Percentiles rank a stretch among this genome's conserved stretches.
phyloP scores from a whole-genome alignment of 140 eudicot genomes.

The Anethum foeniculum region DNA sequence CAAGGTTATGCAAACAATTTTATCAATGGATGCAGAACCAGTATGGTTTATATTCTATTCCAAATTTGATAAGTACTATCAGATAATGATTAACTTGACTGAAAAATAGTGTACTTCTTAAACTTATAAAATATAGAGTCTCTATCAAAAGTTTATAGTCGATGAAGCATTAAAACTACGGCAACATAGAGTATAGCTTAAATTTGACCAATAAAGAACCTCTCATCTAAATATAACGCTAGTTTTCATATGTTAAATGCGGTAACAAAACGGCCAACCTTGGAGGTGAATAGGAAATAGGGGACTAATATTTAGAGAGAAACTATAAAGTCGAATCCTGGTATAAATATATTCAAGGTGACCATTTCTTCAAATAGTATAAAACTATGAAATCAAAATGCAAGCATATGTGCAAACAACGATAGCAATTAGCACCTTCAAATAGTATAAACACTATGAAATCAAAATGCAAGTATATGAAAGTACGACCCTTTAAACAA shows the following conservation, averaged over 20 bases:
- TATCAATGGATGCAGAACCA: slow-evolving; percentile 1
- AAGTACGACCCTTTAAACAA: too few relatives aligned
- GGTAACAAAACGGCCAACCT: not conserved
- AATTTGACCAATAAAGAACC: not conserved
- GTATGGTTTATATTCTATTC: not conserved
- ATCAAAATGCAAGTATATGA: too few relatives aligned
- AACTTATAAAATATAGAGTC: not conserved
- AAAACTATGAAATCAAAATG: not conserved
- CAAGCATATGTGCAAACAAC: not conserved
- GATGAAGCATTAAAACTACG: not conserved
- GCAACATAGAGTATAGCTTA: slow-evolving; percentile 6
- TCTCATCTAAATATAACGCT: too few relatives aligned
- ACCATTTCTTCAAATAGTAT: not conserved
- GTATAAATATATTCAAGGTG: not conserved
- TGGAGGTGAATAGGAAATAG: not conserved
- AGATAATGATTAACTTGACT: not conserved
- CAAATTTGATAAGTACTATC: not conserved
- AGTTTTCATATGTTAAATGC: not conserved
- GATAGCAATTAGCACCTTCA: too few relatives aligned
- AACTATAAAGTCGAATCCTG: not conserved
- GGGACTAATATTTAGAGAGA: not conserved
- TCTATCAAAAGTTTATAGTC: not conserved
- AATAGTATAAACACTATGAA: too few relatives aligned
- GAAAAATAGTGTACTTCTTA: not conserved
- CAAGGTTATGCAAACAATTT: not conserved